These are phyloP conservation scores for Paecilomyces sp. DNA, from an alignment of 2,329 filamentous ascomycete genomes.

Conservation along the genomic window DNA sequence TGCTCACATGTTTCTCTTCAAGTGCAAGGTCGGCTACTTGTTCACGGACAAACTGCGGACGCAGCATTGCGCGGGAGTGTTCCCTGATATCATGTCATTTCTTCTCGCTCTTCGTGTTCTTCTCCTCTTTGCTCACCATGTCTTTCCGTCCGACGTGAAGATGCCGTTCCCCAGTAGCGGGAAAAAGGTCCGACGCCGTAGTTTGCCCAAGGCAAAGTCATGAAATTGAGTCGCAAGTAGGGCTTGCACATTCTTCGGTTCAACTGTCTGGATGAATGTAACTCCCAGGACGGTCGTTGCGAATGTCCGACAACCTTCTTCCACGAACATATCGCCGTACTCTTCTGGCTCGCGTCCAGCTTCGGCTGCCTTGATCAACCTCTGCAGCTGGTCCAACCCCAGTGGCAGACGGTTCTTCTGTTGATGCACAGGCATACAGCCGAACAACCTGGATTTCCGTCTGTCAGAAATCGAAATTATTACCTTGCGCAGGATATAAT, in stretches of 20 bases:
- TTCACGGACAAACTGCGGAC: not conserved
- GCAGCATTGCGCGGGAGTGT: not conserved
- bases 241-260: constrained; percentile 5
- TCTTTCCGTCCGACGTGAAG: not conserved
- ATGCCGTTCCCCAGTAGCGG: not conserved
- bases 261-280: not conserved
- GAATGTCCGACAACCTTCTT: no score
- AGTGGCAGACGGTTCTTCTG: no score
- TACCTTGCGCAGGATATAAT: no score
- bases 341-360: no score
- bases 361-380: no score
- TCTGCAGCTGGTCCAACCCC: no score
- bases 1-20: not conserved
- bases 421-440: no score
- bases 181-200: constrained; percentile 1
- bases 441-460: no score
- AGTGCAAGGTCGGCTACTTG: not conserved
- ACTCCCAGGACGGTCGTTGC: no score
- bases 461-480: no score
- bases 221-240: constrained; percentile 5
- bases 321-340: no score
- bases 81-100: no score
- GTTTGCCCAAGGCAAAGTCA: constrained; percentile 1
- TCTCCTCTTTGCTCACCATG: not conserved
- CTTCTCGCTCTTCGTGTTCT: not conserved